Conservation (phyloP, 495 filamentous ascomycete species). For the Trichoderma erinaceum region DNA sequence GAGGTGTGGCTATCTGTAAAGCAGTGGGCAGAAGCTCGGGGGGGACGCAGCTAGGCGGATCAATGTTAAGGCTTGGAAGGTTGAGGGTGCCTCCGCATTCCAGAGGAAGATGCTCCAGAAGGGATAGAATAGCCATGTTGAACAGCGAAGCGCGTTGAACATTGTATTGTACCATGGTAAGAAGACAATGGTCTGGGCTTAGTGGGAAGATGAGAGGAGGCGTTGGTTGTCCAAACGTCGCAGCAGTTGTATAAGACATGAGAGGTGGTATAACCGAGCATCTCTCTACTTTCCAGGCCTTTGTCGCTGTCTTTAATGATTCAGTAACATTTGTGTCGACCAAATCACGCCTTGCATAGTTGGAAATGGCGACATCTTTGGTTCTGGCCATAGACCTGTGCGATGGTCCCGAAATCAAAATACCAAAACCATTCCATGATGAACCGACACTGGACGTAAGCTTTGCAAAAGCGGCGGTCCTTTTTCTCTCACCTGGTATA, state of each 20-base stretch:
- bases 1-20: constrained; percentile 32
- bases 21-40: constrained; percentile 35
- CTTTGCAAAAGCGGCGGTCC: background rate
- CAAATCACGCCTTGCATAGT: background rate
- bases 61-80: constrained; percentile 17
- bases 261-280: background rate
- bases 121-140: constrained; percentile 28
- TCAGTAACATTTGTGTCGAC: background rate
- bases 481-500: background rate
- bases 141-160: constrained; percentile 29
- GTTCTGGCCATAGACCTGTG: background rate
- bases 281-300: background rate
- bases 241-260: background rate
- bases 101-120: constrained; percentile 23
- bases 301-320: background rate
- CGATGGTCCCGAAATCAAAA: background rate
- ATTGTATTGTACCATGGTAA: constrained; percentile 35
- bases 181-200: constrained; percentile 29
- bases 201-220: constrained; percentile 27
- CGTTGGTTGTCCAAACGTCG: background rate
- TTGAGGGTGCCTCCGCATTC: constrained; percentile 25
- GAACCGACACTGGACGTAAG: background rate
- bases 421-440: background rate
- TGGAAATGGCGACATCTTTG: background rate
- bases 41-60: constrained; percentile 21